Percentiles rank a stretch among this genome's conserved stretches.
Conservation (phyloP, 257 asterid genomes). For the Capsicum pubescens region DNA sequence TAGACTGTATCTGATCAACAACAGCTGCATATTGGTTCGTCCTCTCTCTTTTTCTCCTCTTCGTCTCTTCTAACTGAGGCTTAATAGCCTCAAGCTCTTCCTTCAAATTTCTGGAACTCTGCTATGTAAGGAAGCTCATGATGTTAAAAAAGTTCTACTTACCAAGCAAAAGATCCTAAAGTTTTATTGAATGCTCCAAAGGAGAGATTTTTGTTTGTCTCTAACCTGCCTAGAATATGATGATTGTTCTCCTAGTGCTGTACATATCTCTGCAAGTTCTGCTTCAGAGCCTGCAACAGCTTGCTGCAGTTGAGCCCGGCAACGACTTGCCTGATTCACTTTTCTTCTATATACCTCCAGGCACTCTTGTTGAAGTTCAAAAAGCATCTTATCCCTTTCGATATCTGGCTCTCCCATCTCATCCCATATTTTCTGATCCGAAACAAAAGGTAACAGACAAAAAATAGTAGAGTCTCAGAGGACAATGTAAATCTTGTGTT, state of each 20-base stretch:
- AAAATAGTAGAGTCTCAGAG: background rate
- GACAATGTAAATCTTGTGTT: background rate
- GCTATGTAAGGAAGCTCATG: slow-evolving; percentile 29
- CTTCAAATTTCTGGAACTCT: slow-evolving; percentile 69
- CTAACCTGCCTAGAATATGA: slow-evolving; percentile 59
- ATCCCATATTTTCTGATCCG: slow-evolving; percentile 86
- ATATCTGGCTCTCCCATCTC: slow-evolving; percentile 81
- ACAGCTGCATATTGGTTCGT: slow-evolving; percentile 62
- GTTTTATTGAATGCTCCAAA: background rate
- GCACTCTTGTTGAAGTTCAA: slow-evolving; percentile 87
- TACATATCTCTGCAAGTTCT: slow-evolving; percentile 62
- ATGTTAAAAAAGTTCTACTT: background rate
- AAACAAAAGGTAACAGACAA: slow-evolving; percentile 23
- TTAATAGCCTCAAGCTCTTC: slow-evolving; percentile 61
- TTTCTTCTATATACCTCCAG: slow-evolving; percentile 76
- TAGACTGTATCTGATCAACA: slow-evolving; percentile 60
- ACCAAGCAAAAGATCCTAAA: background rate
- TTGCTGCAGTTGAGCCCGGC: slow-evolving; percentile 77
- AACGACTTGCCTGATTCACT: slow-evolving; percentile 77
- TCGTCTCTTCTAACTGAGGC: slow-evolving; percentile 74
- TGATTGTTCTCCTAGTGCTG: slow-evolving; percentile 73
- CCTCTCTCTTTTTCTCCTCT: slow-evolving; percentile 64
- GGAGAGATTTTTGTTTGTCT: background rate
- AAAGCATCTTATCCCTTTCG: slow-evolving; percentile 79
- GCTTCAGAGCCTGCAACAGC: slow-evolving; percentile 78